phyloP scores from a whole-genome alignment of 805 yeast species.

The Spathaspora gorwiae region DNA sequence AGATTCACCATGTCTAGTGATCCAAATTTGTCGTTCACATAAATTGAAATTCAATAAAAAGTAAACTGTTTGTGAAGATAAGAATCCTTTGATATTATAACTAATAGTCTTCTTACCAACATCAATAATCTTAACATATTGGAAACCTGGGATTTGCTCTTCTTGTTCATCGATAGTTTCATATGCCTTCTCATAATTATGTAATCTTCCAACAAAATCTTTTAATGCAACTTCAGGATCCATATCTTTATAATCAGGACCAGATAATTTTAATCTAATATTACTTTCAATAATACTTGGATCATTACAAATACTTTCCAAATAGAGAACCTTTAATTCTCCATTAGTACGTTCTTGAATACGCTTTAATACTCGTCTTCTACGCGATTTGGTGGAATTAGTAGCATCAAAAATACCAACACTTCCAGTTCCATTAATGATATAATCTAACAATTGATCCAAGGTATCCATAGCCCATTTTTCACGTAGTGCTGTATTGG shows the following conservation, averaged over 20 bases:
- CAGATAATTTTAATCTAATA: conserved; percentile 77
- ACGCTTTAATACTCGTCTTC: conserved; percentile 52
- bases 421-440: conserved; percentile 75
- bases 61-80: conserved; percentile 90
- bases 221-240: conserved; percentile 72
- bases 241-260: conserved; percentile 89
- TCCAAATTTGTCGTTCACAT: conserved; percentile 87
- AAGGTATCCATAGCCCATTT: conserved; percentile 96
- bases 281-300: conserved; percentile 74
- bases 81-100: conserved; percentile 78
- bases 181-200: conserved; percentile 83
- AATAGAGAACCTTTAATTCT: conserved; percentile 69
- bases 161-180: conserved; percentile 84
- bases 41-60: conserved; percentile 85
- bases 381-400: conserved; percentile 64
- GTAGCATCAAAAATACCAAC: conserved; percentile 92
- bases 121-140: conserved; percentile 91
- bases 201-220: conserved; percentile 77
- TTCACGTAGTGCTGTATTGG: conserved; percentile 67
- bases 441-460: conserved; percentile 75
- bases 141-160: conserved; percentile 63
- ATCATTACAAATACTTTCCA: conserved; percentile 87
- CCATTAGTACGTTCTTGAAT: conserved; percentile 55
- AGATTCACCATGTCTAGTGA: conserved; percentile 92
- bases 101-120: conserved; percentile 94